Percentiles rank a stretch among this genome's conserved stretches.
phyloP scores from a whole-genome alignment of 2,329 filamentous ascomycete genomes.

The Onygena corvina region DNA sequence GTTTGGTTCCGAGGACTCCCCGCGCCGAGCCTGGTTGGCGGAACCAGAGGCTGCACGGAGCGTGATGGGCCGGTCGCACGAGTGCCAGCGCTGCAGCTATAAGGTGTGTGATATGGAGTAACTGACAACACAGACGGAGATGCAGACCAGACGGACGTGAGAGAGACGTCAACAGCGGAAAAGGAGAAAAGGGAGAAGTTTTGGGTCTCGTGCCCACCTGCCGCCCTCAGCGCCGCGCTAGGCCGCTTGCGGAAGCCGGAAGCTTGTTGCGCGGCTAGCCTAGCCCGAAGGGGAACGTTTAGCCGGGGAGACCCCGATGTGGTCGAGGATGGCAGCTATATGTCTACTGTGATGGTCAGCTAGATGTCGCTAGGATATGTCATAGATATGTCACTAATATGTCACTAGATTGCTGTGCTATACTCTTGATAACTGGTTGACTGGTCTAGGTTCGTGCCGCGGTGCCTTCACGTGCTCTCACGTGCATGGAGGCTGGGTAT shows the following conservation, averaged over 20 bases:
- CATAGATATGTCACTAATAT: conserved; percentile 21
- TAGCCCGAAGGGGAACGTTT: neutral
- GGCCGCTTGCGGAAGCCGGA: neutral
- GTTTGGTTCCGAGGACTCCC: neutral
- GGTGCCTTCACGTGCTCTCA: conserved; percentile 8
- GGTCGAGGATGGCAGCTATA: too few species aligned
- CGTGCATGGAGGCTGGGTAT: neutral
- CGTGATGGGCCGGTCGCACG: neutral
- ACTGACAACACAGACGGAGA: neutral
- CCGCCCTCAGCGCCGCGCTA: conserved; percentile 18
- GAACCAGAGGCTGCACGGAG: neutral
- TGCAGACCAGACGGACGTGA: neutral
- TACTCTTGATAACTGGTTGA: too few species aligned
- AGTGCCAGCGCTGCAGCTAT: neutral
- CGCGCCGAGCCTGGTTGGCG: neutral
- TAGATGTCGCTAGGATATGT: neutral
- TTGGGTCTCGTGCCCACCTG: conserved; percentile 26
- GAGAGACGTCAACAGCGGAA: neutral
- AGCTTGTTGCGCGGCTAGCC: neutral
- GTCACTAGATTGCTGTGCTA: too few species aligned
- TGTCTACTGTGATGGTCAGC: neutral
- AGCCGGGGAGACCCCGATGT: neutral
- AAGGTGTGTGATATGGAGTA: neutral
- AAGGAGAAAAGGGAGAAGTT: conserved; percentile 8
- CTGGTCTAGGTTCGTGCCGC: too few species aligned